Base-by-base conservation (phyloP, 2,329 filamentous ascomycete species). In the Tolypocladium ophioglossoides region DNA sequence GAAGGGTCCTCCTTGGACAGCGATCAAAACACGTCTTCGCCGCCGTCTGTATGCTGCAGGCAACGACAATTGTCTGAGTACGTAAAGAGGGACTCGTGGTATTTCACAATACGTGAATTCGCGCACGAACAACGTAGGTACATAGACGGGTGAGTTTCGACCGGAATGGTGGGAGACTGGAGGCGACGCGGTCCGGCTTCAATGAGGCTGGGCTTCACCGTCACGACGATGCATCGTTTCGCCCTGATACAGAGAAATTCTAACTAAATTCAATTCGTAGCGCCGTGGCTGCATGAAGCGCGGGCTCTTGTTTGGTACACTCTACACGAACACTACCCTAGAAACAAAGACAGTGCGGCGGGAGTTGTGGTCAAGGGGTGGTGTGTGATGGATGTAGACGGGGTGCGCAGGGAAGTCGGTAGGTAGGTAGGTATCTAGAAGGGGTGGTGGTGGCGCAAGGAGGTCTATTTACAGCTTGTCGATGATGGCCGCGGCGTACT, bases 401-500 rank as follows among this genome's bases (percentile, higher is more conserved):
- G 30, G 44, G 14, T 47, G 27, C 10, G 44, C 11, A 32, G 27
- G 24, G n/a, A 32, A 20, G 16, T n/a, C 27, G 9, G 32, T 10
- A 8, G 24, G 49, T 39, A 18, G 50, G 32, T 53, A 54, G 48
- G 54, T 47, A 52, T 44, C 32, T 51, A 38, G 8, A 32, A 50
- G 50, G 30, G 41, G 27, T 11, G 44, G 44, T 12, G 44, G 37
- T n/a, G 50, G 35, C 35, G 30, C 22, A 20, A 32, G 14, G 16
- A 14, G 20, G 24, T 55, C 41, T 60, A 62, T 67, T 73, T 78
- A 83, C 74, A 84, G 73, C 73, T 78, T 83, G 62, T 72, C 70
- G 73, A 97, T 96, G 70, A 99, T 96, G 63, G 94, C 92, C 57
- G 80, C 81, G 56, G 94, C 90, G 73, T 95, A 99, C 78, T 99